These are phyloP conservation scores for Sugiyamaella americana DNA, from an alignment of 805 yeast species.

Conservation along the genomic window DNA sequence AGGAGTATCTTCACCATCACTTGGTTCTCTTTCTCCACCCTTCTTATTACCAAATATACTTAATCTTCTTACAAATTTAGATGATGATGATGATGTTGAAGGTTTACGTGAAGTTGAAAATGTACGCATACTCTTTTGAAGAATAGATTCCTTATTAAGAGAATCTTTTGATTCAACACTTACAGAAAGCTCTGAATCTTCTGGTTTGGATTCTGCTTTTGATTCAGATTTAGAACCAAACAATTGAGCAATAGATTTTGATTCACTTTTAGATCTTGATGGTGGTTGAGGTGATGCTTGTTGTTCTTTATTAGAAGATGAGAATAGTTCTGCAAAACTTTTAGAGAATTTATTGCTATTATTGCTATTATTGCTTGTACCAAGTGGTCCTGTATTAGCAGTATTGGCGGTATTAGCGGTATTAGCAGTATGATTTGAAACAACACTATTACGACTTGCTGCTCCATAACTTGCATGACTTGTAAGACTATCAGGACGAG, in stretches of 20 bases:
- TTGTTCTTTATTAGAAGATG: conserved; percentile 11
- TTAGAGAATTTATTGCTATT: conserved; percentile 15
- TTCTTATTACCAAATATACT: conserved; percentile 22
- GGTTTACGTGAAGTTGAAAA: conserved; percentile 15
- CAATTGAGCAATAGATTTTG: conserved; percentile 21
- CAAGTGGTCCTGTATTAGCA: not conserved
- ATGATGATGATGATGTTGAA: conserved; percentile 11
- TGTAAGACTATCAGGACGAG: conserved; percentile 2
- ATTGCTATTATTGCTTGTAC: conserved; percentile 7
- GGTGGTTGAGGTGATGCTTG: not conserved
- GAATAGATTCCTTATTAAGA: conserved; percentile 14
- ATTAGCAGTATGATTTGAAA: conserved; percentile 6
- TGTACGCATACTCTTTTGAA: conserved; percentile 24
- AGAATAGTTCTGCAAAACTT: conserved; percentile 18
- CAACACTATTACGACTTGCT: not conserved
- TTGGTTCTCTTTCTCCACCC: conserved; percentile 9
- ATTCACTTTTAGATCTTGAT: conserved; percentile 10
- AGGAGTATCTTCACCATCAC: conserved; percentile 12
- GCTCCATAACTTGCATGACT: not conserved
- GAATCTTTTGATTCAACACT: conserved; percentile 15
- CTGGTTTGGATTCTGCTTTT: conserved; percentile 9
- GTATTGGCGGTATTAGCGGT: conserved; percentile 3
- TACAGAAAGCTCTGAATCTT: conserved; percentile 7
- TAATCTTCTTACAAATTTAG: conserved; percentile 23
- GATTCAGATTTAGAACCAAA: conserved; percentile 19